Evolutionary conservation across 345 rosid genomes (phyloP).

Genomic region (Bruguiera parviflora): DNA sequence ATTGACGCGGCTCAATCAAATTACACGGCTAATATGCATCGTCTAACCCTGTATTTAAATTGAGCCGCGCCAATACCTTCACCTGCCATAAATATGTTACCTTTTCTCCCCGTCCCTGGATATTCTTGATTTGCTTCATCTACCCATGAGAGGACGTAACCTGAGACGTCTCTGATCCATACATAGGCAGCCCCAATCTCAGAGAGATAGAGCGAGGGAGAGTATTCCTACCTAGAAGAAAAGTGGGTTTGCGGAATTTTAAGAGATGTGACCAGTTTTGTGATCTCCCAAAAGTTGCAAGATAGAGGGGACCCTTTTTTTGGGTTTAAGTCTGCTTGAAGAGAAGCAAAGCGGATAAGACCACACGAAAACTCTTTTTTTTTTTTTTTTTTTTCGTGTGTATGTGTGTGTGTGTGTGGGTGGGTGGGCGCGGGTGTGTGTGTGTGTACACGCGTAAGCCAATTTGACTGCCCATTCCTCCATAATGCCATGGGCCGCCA

Average conservation of each 20-base stretch:
- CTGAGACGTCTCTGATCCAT: not conserved
- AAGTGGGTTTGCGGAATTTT: conserved; percentile 3
- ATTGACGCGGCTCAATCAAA: conserved; percentile 58
- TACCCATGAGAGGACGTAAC: not conserved
- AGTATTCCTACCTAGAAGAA: conserved; percentile 1
- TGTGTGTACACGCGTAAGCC: not conserved
- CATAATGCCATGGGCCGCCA: not conserved
- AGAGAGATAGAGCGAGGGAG: not conserved
- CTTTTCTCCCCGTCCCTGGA: not conserved
- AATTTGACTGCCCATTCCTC: not conserved
- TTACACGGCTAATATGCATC: conserved; percentile 13
- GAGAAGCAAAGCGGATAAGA: not conserved
- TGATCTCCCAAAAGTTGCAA: not conserved
- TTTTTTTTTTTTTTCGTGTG: no score
- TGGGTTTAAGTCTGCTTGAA: not conserved
- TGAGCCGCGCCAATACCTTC: conserved; percentile 50
- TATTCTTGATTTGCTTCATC: not conserved
- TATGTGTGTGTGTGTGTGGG: not conserved
- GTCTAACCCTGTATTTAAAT: conserved; percentile 35
- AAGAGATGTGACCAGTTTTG: not conserved
- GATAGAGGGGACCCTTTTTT: not conserved
- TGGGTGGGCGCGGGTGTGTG: no score
- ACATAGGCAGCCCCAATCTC: not conserved
- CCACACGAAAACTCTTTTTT: not conserved
- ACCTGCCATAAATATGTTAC: not conserved